phyloP scores from a whole-genome alignment of 2,329 filamentous ascomycete genomes.

The Bimuria novae-zelandiae region DNA sequence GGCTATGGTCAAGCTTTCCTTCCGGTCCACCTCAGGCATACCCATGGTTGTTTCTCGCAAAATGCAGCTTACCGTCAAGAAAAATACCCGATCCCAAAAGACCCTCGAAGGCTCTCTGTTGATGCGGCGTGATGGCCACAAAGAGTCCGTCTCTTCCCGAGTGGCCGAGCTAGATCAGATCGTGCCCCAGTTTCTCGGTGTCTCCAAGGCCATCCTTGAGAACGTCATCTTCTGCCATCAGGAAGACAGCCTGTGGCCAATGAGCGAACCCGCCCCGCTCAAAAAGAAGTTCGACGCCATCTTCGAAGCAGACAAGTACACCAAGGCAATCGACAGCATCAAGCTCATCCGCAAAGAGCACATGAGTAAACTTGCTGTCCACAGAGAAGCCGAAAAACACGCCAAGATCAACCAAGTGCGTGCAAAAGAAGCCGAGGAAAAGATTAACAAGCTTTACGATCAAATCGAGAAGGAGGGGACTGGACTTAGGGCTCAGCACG shows the following conservation, averaged over 20 bases:
- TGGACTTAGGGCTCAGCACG: slow-evolving; percentile 16
- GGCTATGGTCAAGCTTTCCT: slow-evolving; percentile 89
- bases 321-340: slow-evolving; percentile 95
- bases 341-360: slow-evolving; percentile 84
- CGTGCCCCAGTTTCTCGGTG: slow-evolving; percentile 84
- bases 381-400: slow-evolving; percentile 75
- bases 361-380: slow-evolving; percentile 71
- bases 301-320: slow-evolving; percentile 96
- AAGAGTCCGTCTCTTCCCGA: slow-evolving; percentile 76
- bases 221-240: slow-evolving; percentile 99
- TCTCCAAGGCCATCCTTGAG: slow-evolving; percentile 87
- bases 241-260: slow-evolving; percentile 95
- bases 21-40: slow-evolving; percentile 76
- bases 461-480: slow-evolving; percentile 62
- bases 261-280: slow-evolving; percentile 81
- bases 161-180: slow-evolving; percentile 81
- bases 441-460: slow-evolving; percentile 64
- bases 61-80: slow-evolving; percentile 85
- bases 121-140: slow-evolving; percentile 79
- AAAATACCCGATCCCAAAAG: slow-evolving; percentile 74
- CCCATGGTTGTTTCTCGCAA: slow-evolving; percentile 84
- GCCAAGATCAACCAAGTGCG: slow-evolving; percentile 84
- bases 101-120: slow-evolving; percentile 80
- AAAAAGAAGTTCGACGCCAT: slow-evolving; percentile 98
- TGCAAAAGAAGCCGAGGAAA: slow-evolving; percentile 64